A percentile compares a stretch with the other conserved stretches of the same genome.
phyloP scores from a whole-genome alignment of 805 yeast genomes.

The Myxozyma kluyveri region DNA sequence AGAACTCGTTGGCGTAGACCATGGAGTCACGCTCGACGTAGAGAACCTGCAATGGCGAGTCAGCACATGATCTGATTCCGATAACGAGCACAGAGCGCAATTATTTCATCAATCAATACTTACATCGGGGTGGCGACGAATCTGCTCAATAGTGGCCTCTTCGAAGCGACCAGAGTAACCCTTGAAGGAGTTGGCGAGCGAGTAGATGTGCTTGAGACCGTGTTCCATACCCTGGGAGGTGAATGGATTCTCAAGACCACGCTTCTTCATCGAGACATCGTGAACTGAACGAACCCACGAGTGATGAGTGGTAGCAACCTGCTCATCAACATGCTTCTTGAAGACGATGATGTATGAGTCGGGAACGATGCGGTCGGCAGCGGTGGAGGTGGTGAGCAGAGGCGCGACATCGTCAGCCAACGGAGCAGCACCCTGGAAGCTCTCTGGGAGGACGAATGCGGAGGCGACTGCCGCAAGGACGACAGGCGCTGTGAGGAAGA shows the following conservation, averaged over 20 bases:
- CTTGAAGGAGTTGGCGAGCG: conserved; percentile 51
- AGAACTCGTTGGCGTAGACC: conserved; percentile 49
- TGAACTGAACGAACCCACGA: conserved; percentile 46
- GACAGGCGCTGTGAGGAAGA: conserved; percentile 19
- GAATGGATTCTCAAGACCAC: conserved; percentile 43
- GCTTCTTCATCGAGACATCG: conserved; percentile 32
- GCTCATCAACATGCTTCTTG: conserved; percentile 58
- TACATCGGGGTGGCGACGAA: conserved; percentile 53
- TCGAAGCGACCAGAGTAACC: conserved; percentile 90
- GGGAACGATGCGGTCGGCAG: conserved; percentile 42
- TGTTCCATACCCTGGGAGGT: conserved; percentile 41
- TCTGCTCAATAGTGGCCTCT: conserved; percentile 66
- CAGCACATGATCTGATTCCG: neutral
- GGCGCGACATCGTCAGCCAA: conserved; percentile 38
- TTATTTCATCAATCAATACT: neutral
- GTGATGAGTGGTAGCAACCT: conserved; percentile 61
- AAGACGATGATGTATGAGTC: conserved; percentile 83
- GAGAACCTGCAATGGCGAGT: conserved; percentile 40
- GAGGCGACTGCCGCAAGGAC: conserved; percentile 25
- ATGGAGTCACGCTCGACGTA: conserved; percentile 59
- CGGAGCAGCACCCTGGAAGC: conserved; percentile 9
- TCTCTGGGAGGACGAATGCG: conserved; percentile 26
- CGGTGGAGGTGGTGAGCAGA: conserved; percentile 46
- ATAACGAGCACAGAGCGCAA: neutral
- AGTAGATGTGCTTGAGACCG: conserved; percentile 60